Conservation (phyloP, 1,284 basidiomycete genomes). For the Rhodotorula sp. region DNA sequence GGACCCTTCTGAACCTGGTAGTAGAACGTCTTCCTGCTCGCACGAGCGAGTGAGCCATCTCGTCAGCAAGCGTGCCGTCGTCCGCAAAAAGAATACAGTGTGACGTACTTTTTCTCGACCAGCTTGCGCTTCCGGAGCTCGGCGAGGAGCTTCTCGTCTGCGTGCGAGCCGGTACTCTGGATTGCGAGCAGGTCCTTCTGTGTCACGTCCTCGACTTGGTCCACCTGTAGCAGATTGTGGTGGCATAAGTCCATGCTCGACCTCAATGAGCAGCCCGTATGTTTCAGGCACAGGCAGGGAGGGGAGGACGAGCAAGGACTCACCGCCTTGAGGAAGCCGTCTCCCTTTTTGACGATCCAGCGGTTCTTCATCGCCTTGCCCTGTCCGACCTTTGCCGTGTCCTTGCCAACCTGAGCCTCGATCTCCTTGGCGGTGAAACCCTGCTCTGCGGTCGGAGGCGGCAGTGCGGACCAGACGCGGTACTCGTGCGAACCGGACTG, state of each 20-base stretch:
- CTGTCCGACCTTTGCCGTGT: slow-evolving; percentile 84
- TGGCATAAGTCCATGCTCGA: neutral
- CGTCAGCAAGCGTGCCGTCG: neutral
- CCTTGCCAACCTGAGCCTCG: slow-evolving; percentile 68
- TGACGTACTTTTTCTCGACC: slow-evolving; percentile 51
- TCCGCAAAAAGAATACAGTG: no score
- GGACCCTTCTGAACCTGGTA: slow-evolving; percentile 84
- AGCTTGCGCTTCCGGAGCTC: slow-evolving; percentile 93
- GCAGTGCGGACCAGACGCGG: slow-evolving; percentile 82
- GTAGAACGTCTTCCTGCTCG: slow-evolving; percentile 84
- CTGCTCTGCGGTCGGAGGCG: slow-evolving; percentile 45
- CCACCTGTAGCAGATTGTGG: slow-evolving; percentile 52
- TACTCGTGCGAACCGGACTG: slow-evolving; percentile 88
- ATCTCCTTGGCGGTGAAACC: slow-evolving; percentile 39
- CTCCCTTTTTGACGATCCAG: slow-evolving; percentile 91
- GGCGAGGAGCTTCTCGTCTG: slow-evolving; percentile 68
- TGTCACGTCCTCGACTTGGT: slow-evolving; percentile 65
- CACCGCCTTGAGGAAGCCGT: slow-evolving; percentile 81
- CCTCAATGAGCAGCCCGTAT: neutral
- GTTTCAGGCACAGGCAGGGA: neutral
- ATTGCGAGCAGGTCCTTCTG: slow-evolving; percentile 74
- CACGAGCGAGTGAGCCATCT: neutral
- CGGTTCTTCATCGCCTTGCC: slow-evolving; percentile 94
- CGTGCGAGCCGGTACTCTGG: slow-evolving; percentile 67
- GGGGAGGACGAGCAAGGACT: slow-evolving; percentile 48